These are phyloP conservation scores for Auricularia cornea DNA, from an alignment of 768 basidiomycete genomes.

Conservation along the genomic window DNA sequence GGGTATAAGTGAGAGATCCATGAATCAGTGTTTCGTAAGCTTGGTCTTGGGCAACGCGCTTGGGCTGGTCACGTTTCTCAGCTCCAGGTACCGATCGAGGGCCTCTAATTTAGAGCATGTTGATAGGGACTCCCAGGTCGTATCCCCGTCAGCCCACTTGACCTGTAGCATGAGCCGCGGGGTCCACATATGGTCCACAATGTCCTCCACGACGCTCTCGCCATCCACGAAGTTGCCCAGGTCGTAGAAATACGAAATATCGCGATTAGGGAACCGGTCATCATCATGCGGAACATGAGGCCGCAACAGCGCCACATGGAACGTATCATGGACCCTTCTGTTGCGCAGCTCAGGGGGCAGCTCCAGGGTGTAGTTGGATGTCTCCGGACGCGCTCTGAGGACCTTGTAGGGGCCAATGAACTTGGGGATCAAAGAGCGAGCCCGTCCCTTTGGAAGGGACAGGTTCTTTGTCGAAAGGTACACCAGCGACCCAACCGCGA, in stretches of 20 bases:
- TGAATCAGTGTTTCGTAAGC: no score
- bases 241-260: constrained; percentile 24
- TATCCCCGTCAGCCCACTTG: constrained; percentile 25
- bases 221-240: constrained; percentile 24
- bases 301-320: constrained; percentile 9
- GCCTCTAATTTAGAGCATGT: constrained; percentile 20
- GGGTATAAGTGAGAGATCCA: no score
- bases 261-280: constrained; percentile 11
- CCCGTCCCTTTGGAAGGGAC: background rate
- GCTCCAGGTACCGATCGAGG: constrained; percentile 23
- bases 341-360: constrained; percentile 9
- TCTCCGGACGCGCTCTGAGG: constrained; percentile 9
- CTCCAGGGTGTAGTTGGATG: constrained; percentile 1
- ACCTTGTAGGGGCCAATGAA: constrained; percentile 33
- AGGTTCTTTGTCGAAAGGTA: constrained; percentile 12
- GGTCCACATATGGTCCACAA: constrained; percentile 15
- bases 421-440: constrained; percentile 26
- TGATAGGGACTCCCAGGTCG: constrained; percentile 24
- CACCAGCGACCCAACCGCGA: constrained; percentile 6
- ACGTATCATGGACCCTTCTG: constrained; percentile 5
- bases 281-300: constrained; percentile 10
- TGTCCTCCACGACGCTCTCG: constrained; percentile 32
- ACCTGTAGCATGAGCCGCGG: constrained; percentile 18
- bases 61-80: constrained; percentile 8
- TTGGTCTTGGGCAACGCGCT: no score